Base-by-base conservation (phyloP, 2,329 filamentous ascomycete genomes). In the Tolypocladium album region DNA sequence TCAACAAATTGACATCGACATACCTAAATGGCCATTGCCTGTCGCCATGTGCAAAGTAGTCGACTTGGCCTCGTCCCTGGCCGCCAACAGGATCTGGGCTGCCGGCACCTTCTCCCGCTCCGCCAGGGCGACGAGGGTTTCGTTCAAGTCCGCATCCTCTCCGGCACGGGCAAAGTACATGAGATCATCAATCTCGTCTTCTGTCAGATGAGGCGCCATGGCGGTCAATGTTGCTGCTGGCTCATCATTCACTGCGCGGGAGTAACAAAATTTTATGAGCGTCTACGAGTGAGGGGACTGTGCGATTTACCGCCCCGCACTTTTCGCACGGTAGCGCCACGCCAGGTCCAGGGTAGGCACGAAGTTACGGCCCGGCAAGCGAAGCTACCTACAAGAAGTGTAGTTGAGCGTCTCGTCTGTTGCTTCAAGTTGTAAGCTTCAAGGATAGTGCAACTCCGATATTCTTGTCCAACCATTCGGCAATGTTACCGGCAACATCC, bases 31-130 rank as follows among this genome's bases (percentile, higher is more conserved):
- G 1, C 93, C 93, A 71, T 99, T 99, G 34, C 90, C 94, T 31
- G 90, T 87, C 9, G 92, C 91, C 84, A 95, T 97, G 75, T 99
- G 94, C 69, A 97, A 74, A 55, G 88, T 88, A 64, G 92, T 95
- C 60, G 90, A 89, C 64, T 87, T 89, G 65, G 87, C 83, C 50
- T 85, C 80, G 70, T 96, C 92, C 64, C 86, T 84, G 31, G 89
- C 88, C 17, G 84, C 83, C 57, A 81, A 73, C 55, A 97, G 73
- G 61, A 96, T 81, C 60, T 87, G 82, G n/a, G 83, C 80, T 2
- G 81, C 72, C 0, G 83, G 73, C 57, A 79, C 79, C 61, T 77
- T 79, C 70, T 91, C 85, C 60, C 87, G 82, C 64, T 81, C 75
- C 38, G 85, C 79, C 24, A 95, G 74, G 34, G 79, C 77, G 15